Evolutionary conservation across 768 basidiomycete species (phyloP), one percentile per base, ranked within the genome.

Genomic region (Lentinus tigrinus): DNA sequence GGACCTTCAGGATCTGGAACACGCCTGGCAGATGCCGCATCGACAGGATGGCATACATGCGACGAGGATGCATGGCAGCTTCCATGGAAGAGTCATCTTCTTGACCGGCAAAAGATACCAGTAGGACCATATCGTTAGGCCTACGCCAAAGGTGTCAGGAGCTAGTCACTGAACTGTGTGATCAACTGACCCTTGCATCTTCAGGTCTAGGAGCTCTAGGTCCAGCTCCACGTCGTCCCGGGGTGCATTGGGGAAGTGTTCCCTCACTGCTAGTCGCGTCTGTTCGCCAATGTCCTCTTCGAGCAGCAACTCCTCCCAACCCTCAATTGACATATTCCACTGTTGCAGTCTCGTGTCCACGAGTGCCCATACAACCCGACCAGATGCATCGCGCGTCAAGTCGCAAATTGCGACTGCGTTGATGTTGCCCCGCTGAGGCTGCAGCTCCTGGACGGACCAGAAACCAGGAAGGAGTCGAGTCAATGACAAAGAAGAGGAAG

Each of bases 151-250:
- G 64, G 54, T 43, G 13, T 7, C 42, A 16, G 5, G 31, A 21
- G 31, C 37, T 46, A n/a, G 23, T 14, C 4, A 4, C 14, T 17
- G 8, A 23, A 16, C 24, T 40, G 31, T 36, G 4, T 3, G 38
- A 54, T 60, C n/a, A n/a, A 60, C 78, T 52, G 57, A 87, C 88
- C 76, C 76, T 53, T 85, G 82, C 17, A 88, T 69, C 6, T 81
- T 81, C 34, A 91, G 63, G 74, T 93, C 91, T 46, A 91, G 73
- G 39, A 92, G 71, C 67, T 93, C 91, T 3, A 93, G 72, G 63
- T 91, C 89, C 40, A 90, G 72, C 56, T 78, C 76, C 7, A 75
- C 69, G 61, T 81, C 76, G 31, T 79, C 74, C 10, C 65, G 54
- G 24, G 77, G 75, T 10, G 74, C 72, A 21, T 61, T 65, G 1